These are phyloP conservation scores for Dunaliella sp. DNA, from an alignment of 139 green algal species.

Conservation along the genomic window DNA sequence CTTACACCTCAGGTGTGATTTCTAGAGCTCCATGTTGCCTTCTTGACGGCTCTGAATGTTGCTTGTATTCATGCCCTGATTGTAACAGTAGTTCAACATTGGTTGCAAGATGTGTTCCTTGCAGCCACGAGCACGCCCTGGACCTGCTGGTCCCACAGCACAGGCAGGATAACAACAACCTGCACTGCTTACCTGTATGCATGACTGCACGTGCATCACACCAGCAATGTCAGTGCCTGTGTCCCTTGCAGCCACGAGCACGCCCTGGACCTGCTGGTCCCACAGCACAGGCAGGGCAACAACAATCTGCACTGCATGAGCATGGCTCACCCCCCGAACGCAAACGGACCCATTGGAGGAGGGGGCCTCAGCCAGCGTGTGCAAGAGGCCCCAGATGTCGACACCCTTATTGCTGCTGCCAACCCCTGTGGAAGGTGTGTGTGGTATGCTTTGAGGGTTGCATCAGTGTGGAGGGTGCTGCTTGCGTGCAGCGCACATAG, in stretches of 20 bases:
- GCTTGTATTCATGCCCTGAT: neutral
- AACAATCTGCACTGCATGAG: slow-evolving; percentile 18
- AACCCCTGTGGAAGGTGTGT: slow-evolving; percentile 2
- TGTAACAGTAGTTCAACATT: too few species aligned
- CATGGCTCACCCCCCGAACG: neutral
- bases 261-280: slow-evolving; percentile 16
- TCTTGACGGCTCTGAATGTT: too few species aligned
- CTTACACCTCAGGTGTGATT: too few species aligned
- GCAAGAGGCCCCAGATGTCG: neutral
- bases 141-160: neutral
- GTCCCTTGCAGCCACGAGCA: neutral
- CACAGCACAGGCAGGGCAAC: neutral
- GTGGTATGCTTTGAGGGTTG: neutral
- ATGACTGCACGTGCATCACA: too few species aligned
- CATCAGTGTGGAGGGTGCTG: neutral
- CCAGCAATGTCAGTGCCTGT: neutral
- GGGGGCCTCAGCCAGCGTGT: neutral
- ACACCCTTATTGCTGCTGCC: slow-evolving; percentile 6
- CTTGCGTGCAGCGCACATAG: too few species aligned
- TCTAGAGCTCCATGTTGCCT: too few species aligned
- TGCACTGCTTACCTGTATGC: too few species aligned
- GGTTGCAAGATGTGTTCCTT: too few species aligned
- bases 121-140: neutral
- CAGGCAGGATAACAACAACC: neutral
- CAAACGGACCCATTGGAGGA: neutral